phyloP scores from a whole-genome alignment of 2,329 filamentous ascomycete genomes.

The Plenodomus lindquistii region DNA sequence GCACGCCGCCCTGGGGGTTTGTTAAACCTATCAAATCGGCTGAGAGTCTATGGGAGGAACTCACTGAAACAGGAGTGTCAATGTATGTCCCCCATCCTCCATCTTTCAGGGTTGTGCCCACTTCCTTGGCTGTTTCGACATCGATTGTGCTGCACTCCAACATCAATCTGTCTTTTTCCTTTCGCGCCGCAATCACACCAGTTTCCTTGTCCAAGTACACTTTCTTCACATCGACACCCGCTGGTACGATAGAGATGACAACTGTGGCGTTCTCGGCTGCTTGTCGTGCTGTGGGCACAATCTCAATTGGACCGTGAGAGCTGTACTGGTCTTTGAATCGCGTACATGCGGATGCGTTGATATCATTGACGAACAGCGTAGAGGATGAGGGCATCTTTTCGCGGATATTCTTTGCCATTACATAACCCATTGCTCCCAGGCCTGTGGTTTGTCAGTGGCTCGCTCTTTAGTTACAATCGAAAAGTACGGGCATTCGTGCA shows the following conservation, averaged over 20 bases:
- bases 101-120: constrained; percentile 21
- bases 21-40: not conserved
- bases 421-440: constrained; percentile 42
- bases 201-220: constrained; percentile 32
- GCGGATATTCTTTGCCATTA: constrained; percentile 38
- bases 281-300: constrained; percentile 30
- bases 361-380: constrained; percentile 36
- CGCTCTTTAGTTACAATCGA: too few species aligned
- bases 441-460: constrained; percentile 19
- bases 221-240: constrained; percentile 28
- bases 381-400: constrained; percentile 23
- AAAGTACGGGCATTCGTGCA: not conserved
- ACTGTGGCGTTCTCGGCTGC: constrained; percentile 32
- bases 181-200: constrained; percentile 28
- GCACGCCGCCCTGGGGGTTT: constrained; percentile 30
- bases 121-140: constrained; percentile 28
- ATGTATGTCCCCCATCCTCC: constrained; percentile 26
- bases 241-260: constrained; percentile 36
- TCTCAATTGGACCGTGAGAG: constrained; percentile 25
- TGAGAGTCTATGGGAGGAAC: not conserved
- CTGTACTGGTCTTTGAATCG: constrained; percentile 26
- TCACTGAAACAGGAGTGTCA: constrained; percentile 38
- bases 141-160: constrained; percentile 42
- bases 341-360: constrained; percentile 26
- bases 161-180: constrained; percentile 24